Conservation (phyloP, 2,329 filamentous ascomycete species). For the Tolypocladium amazonense region DNA sequence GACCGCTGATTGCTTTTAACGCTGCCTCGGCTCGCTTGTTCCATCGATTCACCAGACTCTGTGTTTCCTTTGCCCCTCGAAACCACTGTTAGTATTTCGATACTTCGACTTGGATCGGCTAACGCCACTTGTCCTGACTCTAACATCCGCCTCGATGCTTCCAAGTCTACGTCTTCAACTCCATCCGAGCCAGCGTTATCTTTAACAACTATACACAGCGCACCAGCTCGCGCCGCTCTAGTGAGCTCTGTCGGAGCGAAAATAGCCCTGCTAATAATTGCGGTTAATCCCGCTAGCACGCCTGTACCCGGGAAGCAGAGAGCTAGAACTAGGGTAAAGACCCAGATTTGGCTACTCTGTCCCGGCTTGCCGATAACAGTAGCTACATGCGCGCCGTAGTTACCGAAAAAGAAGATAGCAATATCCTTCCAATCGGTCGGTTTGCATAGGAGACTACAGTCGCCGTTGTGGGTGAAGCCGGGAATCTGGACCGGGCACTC, state of each 20-base stretch:
- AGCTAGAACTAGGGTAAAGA: conserved; percentile 1
- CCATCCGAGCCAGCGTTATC: neutral
- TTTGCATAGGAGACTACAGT: conserved; percentile 4
- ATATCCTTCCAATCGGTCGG: conserved; percentile 2
- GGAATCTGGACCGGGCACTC: neutral
- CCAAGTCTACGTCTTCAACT: too few species aligned
- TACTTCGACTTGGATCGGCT: neutral
- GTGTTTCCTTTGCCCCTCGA: too few species aligned
- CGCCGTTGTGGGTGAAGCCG: conserved; percentile 3
- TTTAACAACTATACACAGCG: conserved; percentile 2
- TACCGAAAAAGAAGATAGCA: conserved; percentile 2
- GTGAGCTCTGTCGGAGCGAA: conserved; percentile 4
- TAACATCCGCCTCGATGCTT: neutral
- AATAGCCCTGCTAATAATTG: conserved; percentile 5
- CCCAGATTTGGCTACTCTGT: neutral
- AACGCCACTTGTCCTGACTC: neutral
- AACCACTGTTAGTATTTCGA: too few species aligned
- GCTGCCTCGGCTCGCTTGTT: too few species aligned
- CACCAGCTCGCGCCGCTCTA: conserved; percentile 2
- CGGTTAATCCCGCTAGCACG: neutral
- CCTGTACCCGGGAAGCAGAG: conserved; percentile 3
- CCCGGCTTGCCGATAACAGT: conserved; percentile 1
- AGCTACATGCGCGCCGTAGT: conserved; percentile 3
- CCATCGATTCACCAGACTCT: too few species aligned
- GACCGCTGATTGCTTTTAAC: too few species aligned